Percentiles rank a stretch among this genome's conserved stretches.
Conservation (phyloP, 179 eudicot species). For the Spinacia oleracea region DNA sequence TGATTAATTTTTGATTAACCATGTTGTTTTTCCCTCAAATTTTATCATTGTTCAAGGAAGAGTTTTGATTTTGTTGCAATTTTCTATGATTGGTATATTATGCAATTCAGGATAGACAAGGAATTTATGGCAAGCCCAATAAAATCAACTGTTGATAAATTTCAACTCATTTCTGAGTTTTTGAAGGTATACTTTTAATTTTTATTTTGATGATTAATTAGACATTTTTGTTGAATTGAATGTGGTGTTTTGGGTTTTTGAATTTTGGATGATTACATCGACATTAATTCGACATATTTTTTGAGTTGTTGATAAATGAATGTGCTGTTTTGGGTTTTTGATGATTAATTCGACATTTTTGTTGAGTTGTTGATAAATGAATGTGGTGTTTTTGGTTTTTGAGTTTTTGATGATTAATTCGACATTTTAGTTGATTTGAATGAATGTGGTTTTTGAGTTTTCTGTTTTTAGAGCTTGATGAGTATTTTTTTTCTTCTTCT, state of each 20-base stretch:
- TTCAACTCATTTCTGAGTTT: conserved; percentile 71
- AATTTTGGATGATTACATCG: no score
- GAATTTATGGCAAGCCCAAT: conserved; percentile 52
- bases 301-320: no score
- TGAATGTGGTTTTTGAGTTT: background rate
- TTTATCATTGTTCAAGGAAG: no score
- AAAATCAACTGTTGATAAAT: conserved; percentile 63
- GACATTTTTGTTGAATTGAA: no score
- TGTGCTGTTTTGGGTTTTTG: no score
- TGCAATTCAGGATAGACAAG: conserved; percentile 25
- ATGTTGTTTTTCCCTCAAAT: background rate
- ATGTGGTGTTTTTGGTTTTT: no score
- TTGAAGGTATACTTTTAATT: conserved; percentile 49
- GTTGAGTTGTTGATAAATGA: no score
- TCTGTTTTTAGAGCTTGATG: background rate
- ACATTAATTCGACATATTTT: no score
- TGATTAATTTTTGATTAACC: background rate
- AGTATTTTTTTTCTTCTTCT: background rate
- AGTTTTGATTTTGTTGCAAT: background rate
- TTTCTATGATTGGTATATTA: background rate
- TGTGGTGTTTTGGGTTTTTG: no score
- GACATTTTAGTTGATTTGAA: background rate
- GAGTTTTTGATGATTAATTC: background rate
- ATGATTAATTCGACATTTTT: no score
- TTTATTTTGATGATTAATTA: background rate